These are phyloP conservation scores for Rhizophagus clarus DNA, from an alignment of 192 early-diverging fungal species.

Conservation along the genomic window DNA sequence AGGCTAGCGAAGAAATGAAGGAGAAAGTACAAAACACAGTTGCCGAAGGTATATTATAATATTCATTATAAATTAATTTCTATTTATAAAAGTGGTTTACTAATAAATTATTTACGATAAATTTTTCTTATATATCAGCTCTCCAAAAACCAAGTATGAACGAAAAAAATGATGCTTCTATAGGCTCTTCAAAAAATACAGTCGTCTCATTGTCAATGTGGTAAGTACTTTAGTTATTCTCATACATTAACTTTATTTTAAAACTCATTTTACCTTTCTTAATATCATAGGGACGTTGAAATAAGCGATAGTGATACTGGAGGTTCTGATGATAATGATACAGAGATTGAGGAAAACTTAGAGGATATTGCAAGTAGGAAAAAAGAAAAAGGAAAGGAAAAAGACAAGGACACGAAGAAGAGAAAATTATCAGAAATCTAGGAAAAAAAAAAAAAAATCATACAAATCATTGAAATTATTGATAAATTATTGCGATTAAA, in stretches of 20 bases:
- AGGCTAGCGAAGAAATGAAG: constrained; percentile 65
- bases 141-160: background rate
- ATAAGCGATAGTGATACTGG: background rate
- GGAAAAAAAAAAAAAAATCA: too few relatives aligned
- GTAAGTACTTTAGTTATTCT: background rate
- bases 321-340: background rate
- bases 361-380: background rate
- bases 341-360: background rate
- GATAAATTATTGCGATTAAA: background rate
- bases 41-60: constrained; percentile 21
- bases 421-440: background rate
- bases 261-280: background rate
- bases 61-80: background rate
- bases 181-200: background rate
- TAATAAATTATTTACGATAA: background rate
- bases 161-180: background rate
- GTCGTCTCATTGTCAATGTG: background rate
- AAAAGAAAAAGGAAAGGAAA: background rate
- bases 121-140: background rate
- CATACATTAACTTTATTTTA: background rate
- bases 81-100: background rate
- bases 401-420: background rate
- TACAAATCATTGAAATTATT: background rate
- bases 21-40: constrained; percentile 65
- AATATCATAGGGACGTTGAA: background rate